Percentiles rank a stretch among this genome's conserved stretches.
phyloP scores from a whole-genome alignment of 129 eudicot species.

The Saposhnikovia divaricata region DNA sequence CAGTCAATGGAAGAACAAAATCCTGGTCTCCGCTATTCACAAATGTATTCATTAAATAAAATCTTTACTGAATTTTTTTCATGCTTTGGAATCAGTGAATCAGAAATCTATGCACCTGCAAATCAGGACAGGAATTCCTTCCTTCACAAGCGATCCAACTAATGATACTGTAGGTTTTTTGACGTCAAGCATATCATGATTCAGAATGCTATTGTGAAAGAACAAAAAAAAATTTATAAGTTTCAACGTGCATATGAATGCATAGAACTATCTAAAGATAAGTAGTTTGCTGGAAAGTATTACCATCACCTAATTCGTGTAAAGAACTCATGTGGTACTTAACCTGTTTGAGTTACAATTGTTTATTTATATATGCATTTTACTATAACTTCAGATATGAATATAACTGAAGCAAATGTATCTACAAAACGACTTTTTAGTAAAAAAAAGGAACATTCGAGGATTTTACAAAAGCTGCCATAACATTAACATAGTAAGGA shows the following conservation, averaged over 20 bases:
- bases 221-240: not conserved
- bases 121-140: constrained; percentile 56
- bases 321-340: not conserved
- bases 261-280: not conserved
- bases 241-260: not conserved
- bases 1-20: no score
- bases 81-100: not conserved
- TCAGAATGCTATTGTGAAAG: constrained; percentile 41
- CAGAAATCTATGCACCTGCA: constrained; percentile 40
- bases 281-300: not conserved
- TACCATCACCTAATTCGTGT: not conserved
- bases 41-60: not conserved
- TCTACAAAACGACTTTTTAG: no score
- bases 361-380: no score
- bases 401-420: not conserved
- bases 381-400: not conserved
- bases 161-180: constrained; percentile 68
- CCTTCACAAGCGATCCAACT: constrained; percentile 55
- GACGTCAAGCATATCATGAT: constrained; percentile 53
- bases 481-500: not conserved
- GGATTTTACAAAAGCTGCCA: not conserved
- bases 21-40: no score
- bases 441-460: no score
- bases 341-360: not conserved
- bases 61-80: not conserved